These are phyloP conservation scores for Boechera retrofracta DNA, from an alignment of 345 rosid genomes.

Conservation along the genomic window DNA sequence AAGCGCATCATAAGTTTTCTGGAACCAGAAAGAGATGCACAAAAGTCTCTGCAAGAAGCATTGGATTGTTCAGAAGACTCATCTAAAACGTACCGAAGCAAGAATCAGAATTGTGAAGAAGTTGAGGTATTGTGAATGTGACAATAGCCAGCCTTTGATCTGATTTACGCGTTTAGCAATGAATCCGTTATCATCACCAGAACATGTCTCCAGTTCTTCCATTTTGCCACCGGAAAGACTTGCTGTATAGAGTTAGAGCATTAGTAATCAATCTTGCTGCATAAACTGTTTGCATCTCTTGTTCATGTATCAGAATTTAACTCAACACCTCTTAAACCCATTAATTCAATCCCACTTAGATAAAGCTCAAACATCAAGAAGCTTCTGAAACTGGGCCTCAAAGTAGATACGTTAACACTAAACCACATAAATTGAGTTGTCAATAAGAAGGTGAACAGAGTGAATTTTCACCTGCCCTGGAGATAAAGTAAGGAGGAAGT, in stretches of 20 bases:
- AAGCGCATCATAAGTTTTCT: constrained; percentile 2
- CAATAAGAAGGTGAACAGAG: neutral
- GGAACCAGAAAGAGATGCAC: neutral
- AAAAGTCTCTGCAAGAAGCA: constrained; percentile 10
- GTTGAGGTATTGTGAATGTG: constrained; percentile 80
- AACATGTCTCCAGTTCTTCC: constrained; percentile 68
- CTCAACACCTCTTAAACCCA: neutral
- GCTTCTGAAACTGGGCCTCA: neutral
- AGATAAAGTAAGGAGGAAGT: constrained; percentile 97
- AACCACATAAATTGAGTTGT: constrained; percentile 11
- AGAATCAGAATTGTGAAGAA: constrained; percentile 84
- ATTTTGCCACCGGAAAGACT: constrained; percentile 71
- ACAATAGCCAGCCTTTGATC: constrained; percentile 69
- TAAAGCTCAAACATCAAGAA: constrained; percentile 15
- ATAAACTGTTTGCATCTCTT: constrained; percentile 16
- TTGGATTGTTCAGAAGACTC: constrained; percentile 1
- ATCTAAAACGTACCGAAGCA: constrained; percentile 69
- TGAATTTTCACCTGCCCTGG: constrained; percentile 74
- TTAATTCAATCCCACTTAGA: neutral
- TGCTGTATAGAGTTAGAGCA: constrained; percentile 55
- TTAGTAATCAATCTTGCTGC: constrained; percentile 18
- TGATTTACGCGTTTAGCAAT: constrained; percentile 51
- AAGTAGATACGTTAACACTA: neutral
- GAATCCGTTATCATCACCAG: constrained; percentile 60
- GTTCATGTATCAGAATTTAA: neutral